phyloP scores from a whole-genome alignment of 768 basidiomycete species.

The Boletus rubescentipes region DNA sequence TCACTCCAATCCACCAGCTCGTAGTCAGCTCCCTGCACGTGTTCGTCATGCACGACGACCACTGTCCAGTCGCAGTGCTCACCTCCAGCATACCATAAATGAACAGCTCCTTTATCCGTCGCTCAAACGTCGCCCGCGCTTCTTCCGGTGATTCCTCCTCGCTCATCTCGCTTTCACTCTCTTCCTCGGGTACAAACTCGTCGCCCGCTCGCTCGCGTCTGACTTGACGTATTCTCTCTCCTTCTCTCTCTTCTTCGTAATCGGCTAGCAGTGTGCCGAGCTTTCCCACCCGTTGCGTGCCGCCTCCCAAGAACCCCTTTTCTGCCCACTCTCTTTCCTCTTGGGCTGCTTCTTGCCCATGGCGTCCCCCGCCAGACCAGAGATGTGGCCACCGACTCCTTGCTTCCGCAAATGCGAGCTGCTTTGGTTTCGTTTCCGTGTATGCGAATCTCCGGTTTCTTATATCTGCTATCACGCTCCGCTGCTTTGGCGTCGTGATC shows the following conservation, averaged over 20 bases:
- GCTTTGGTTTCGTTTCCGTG: slow-evolving; percentile 50
- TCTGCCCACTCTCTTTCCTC: slow-evolving; percentile 75
- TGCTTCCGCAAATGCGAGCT: slow-evolving; percentile 55
- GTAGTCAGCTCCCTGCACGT: slow-evolving; percentile 61
- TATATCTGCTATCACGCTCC: slow-evolving; percentile 60
- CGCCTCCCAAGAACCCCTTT: slow-evolving; percentile 56
- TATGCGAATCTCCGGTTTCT: slow-evolving; percentile 74
- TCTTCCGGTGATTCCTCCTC: slow-evolving; percentile 51
- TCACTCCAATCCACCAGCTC: slow-evolving; percentile 77
- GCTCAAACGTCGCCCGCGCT: slow-evolving; percentile 50
- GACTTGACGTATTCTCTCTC: slow-evolving; percentile 52
- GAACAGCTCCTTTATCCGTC: slow-evolving; percentile 63
- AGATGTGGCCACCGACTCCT: slow-evolving; percentile 62
- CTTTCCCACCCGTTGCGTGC: slow-evolving; percentile 62
- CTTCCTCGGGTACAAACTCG: slow-evolving; percentile 58
- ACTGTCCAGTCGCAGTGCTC: slow-evolving; percentile 24
- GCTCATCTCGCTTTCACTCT: slow-evolving; percentile 47
- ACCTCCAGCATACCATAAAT: slow-evolving; percentile 78
- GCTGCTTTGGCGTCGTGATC: slow-evolving; percentile 56
- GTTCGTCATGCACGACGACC: not conserved
- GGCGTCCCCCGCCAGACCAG: slow-evolving; percentile 57
- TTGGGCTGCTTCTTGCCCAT: slow-evolving; percentile 49
- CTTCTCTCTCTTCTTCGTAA: slow-evolving; percentile 79
- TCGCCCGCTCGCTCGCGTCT: slow-evolving; percentile 41
- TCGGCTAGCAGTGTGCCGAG: slow-evolving; percentile 62